These are phyloP conservation scores for Magnaporthiopsis rhizophila DNA, from an alignment of 2,329 filamentous ascomycete species.

Conservation along the genomic window DNA sequence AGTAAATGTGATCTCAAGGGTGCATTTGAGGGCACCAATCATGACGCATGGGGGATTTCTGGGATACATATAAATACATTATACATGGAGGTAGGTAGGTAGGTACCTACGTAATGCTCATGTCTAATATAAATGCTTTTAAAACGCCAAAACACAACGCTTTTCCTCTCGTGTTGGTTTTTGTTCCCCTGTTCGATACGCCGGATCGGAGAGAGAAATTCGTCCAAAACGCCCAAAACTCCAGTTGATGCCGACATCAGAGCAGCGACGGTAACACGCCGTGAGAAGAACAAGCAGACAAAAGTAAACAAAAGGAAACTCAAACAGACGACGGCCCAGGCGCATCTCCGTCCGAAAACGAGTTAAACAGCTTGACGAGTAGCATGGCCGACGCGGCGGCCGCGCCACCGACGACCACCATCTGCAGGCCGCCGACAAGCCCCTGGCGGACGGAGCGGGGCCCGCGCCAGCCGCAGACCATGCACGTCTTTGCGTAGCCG, in stretches of 20 bases:
- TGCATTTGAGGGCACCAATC: background rate
- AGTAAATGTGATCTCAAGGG: background rate
- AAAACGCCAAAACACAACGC: background rate
- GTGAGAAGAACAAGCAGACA: background rate
- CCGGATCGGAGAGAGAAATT: background rate
- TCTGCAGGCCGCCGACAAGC: conserved; percentile 26
- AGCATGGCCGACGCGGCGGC: conserved; percentile 31
- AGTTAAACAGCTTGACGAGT: conserved; percentile 21
- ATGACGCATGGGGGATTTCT: background rate
- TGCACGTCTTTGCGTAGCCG: conserved; percentile 51
- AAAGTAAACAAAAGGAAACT: background rate
- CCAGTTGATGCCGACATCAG: background rate
- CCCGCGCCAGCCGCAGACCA: conserved; percentile 14
- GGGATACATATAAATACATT: background rate
- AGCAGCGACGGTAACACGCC: background rate
- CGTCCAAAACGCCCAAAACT: background rate
- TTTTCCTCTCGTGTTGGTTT: background rate
- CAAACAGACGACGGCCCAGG: background rate
- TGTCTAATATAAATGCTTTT: background rate
- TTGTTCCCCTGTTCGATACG: background rate
- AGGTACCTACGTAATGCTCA: background rate
- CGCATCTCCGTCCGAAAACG: conserved; percentile 4
- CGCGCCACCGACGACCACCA: conserved; percentile 29
- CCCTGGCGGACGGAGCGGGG: conserved; percentile 9
- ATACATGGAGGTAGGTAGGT: background rate